Evolutionary conservation across 805 yeast species (phyloP), one percentile per base, ranked within the genome.

Genomic region (Komagataella mondaviorum): DNA sequence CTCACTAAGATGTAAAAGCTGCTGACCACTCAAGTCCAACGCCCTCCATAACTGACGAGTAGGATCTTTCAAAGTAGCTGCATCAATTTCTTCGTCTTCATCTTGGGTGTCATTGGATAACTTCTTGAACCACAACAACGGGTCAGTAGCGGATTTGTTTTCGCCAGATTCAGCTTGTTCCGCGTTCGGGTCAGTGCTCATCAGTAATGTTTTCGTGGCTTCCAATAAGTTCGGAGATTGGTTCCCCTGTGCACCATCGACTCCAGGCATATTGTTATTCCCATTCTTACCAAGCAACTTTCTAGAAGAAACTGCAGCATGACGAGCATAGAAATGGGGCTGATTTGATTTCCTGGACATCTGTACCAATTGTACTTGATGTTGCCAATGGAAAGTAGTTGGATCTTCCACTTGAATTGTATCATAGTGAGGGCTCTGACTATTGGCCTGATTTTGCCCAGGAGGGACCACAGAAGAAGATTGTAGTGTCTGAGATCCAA

Each of bases 11-110:
- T 78, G 76, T 55, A 79, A 71, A 50, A 93, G 72, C 39, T 91
- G 87, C 66, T 93, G 95, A 54, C 96, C 96, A 56, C 95, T 81
- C 56, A 91, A 71, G 69, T 93, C 99, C 56, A 93, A 71, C 5
- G 90, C 91, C 51, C 95, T 85, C 99, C 99, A 93, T 62, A 86
- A 76, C 68, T 90, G 97, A 54, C 82, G 83, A 44, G 85, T 80
- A 61, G 74, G 72, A 23, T 79, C 76, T 65, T 81, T 73, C 69
- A 80, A 76, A 64, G 85, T 70, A 63, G 81, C 81, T 59, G 78
- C 82, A 61, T 81, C 53, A 59, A 78, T 80, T 60, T 81, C 85
- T 59, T 83, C 87, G 56, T 81, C 86, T 54, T 73, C 70, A 48
- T 73, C 71, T 16, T 18, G 46, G 23, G 58, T 55, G 23, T 63